Evolutionary conservation across 306 rosid genomes (phyloP).

Genomic region (Pachyrhizus erosus): DNA sequence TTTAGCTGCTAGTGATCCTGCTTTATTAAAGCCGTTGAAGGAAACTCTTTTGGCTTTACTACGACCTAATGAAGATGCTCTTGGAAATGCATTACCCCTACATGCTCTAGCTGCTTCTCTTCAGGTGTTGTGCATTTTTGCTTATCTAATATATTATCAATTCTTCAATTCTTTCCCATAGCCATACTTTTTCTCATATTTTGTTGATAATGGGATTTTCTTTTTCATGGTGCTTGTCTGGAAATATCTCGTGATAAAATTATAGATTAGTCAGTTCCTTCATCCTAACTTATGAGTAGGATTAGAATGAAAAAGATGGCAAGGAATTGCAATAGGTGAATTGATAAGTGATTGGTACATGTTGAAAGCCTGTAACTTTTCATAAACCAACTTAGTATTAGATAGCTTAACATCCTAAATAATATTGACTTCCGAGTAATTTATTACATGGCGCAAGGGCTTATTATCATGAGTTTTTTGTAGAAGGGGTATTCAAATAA

Average conservation of each 20-base stretch:
- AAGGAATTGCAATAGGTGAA: neutral
- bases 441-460: neutral
- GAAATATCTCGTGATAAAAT: neutral
- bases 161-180: slow-evolving; percentile 32
- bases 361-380: neutral
- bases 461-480: neutral
- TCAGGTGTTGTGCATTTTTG: slow-evolving; percentile 61
- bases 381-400: neutral
- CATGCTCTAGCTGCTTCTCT: slow-evolving; percentile 93
- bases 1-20: slow-evolving; percentile 80
- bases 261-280: neutral
- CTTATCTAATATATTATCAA: neutral
- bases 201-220: slow-evolving; percentile 9
- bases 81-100: slow-evolving; percentile 84
- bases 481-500: too few species aligned
- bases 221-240: slow-evolving; percentile 23
- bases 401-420: slow-evolving; percentile 13
- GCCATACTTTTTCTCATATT: slow-evolving; percentile 12
- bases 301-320: slow-evolving; percentile 18
- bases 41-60: slow-evolving; percentile 93
- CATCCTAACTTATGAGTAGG: neutral
- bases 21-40: slow-evolving; percentile 84
- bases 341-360: neutral
- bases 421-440: slow-evolving; percentile 11
- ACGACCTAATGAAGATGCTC: slow-evolving; percentile 75